Base-by-base conservation (phyloP, 495 filamentous ascomycete genomes). In the Delitschia confertaspora region DNA sequence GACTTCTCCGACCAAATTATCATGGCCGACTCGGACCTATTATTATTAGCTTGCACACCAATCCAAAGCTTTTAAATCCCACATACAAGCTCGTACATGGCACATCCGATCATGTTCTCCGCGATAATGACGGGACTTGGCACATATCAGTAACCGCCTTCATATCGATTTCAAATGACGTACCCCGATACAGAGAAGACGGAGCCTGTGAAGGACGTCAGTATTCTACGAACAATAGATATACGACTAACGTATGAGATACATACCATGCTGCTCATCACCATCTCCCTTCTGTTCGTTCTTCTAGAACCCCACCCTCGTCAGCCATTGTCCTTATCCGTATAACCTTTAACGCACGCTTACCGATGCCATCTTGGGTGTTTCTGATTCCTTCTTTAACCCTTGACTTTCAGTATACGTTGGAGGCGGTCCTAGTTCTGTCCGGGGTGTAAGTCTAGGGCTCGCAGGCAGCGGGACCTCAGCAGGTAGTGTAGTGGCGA, bases 91-190 rank as follows among this genome's bases (percentile, higher is more conserved):
- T 99, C 91, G 74, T 99, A 95, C 93, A 99, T 96, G 59, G 91
- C 88, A 79, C 91, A 93, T 60, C 91, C 91, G 60, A 88, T 83
- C 88, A 96, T 95, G 64, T 95, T 79, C 71, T 96, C 88, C 61
- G 93, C 91, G 55, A 96, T 79, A 53, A 96, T 80, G 69, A 99
- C 91, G 55, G 91, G 93, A 39, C 88, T 91, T 59, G 57, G 60
- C 45, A 17, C 65, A 59, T 42, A 62, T 52, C 39, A 60, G 54
- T 31, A 38, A 13, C 9, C 25, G 32, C 39, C 51, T 32, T 47
- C 31, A 16, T 48, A 55, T 53, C 53, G 55, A 56, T 61, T 38
- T 57, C 47, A 38, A 47, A 29, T 27, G 13, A 27, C 73, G 58
- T 66, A 85, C 82, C 83, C 83, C 34, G 84, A 87, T 38, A 88